These are phyloP conservation scores for Triadica sebifera DNA, from an alignment of 345 rosid species.

Conservation along the genomic window DNA sequence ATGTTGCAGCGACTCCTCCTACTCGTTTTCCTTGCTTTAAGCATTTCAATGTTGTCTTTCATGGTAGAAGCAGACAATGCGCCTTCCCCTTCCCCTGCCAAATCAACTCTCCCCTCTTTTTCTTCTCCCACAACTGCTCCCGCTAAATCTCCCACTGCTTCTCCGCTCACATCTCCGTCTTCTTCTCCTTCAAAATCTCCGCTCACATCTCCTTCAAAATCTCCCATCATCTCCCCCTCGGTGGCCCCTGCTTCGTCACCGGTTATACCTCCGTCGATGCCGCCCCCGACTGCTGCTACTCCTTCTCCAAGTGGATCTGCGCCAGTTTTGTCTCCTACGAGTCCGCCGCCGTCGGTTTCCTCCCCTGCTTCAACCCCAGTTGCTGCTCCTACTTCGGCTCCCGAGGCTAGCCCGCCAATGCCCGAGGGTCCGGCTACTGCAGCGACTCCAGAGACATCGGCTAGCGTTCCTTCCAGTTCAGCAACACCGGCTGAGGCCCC, in stretches of 20 bases:
- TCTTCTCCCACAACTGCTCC: slow-evolving; percentile 15
- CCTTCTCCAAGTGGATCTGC: slow-evolving; percentile 21
- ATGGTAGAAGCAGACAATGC: slow-evolving; percentile 36
- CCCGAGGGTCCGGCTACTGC: slow-evolving; percentile 37
- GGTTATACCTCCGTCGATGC: slow-evolving; percentile 11
- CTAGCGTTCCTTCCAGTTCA: slow-evolving; percentile 45
- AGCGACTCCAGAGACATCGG: slow-evolving; percentile 34
- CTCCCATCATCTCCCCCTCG: slow-evolving; percentile 15
- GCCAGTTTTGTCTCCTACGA: slow-evolving; percentile 23
- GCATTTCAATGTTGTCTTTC: slow-evolving; percentile 18
- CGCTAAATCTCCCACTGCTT: background rate
- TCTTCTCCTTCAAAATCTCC: slow-evolving; percentile 11
- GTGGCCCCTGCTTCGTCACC: slow-evolving; percentile 1
- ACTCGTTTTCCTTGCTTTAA: slow-evolving; percentile 21
- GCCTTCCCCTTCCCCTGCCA: slow-evolving; percentile 39
- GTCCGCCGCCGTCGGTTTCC: slow-evolving; percentile 20
- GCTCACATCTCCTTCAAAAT: background rate
- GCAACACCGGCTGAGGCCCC: slow-evolving; percentile 49
- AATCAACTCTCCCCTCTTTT: background rate
- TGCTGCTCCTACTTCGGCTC: slow-evolving; percentile 22
- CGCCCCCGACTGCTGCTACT: slow-evolving; percentile 18
- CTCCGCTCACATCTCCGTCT: slow-evolving; percentile 4
- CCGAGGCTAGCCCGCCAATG: slow-evolving; percentile 26
- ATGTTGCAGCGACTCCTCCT: background rate
- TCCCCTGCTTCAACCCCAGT: slow-evolving; percentile 22